phyloP scores from a whole-genome alignment of 805 yeast species.

The Yamadazyma insecticola region DNA sequence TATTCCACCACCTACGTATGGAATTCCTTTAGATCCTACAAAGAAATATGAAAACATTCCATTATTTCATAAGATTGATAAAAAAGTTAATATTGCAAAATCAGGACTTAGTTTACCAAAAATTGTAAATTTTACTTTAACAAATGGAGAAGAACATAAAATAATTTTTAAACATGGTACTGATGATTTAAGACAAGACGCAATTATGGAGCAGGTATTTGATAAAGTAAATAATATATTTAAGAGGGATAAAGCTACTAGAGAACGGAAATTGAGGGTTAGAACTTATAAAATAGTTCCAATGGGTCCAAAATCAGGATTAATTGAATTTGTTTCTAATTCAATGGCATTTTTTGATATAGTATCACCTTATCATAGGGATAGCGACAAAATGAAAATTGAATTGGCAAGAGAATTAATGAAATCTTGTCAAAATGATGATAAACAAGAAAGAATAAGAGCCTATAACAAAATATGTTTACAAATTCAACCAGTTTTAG shows the following conservation, averaged over 20 bases:
- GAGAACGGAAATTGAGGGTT: slow-evolving; percentile 54
- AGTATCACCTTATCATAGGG: slow-evolving; percentile 57
- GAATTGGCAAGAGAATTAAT: slow-evolving; percentile 65
- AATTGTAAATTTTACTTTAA: slow-evolving; percentile 50
- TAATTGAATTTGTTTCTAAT: slow-evolving; percentile 82
- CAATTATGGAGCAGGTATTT: slow-evolving; percentile 97
- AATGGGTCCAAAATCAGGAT: slow-evolving; percentile 79
- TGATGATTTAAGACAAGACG: slow-evolving; percentile 93
- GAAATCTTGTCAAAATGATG: slow-evolving; percentile 50
- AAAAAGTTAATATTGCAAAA: slow-evolving; percentile 54
- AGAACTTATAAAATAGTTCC: slow-evolving; percentile 90
- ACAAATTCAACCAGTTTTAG: slow-evolving; percentile 61
- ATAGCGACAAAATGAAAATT: slow-evolving; percentile 35
- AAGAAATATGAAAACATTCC: slow-evolving; percentile 45
- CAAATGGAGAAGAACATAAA: slow-evolving; percentile 55
- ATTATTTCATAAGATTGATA: slow-evolving; percentile 40
- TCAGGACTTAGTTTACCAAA: slow-evolving; percentile 90
- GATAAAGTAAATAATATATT: slow-evolving; percentile 74
- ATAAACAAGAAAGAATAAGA: slow-evolving; percentile 38
- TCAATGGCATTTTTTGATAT: slow-evolving; percentile 70
- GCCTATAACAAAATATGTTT: slow-evolving; percentile 44
- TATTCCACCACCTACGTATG: slow-evolving; percentile 5
- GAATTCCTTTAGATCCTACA: slow-evolving; percentile 17
- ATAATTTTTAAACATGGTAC: slow-evolving; percentile 78
- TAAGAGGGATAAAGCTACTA: slow-evolving; percentile 48